Base-by-base conservation (phyloP, 2,329 filamentous ascomycete genomes). In the Malbranchea cinnamomea region DNA sequence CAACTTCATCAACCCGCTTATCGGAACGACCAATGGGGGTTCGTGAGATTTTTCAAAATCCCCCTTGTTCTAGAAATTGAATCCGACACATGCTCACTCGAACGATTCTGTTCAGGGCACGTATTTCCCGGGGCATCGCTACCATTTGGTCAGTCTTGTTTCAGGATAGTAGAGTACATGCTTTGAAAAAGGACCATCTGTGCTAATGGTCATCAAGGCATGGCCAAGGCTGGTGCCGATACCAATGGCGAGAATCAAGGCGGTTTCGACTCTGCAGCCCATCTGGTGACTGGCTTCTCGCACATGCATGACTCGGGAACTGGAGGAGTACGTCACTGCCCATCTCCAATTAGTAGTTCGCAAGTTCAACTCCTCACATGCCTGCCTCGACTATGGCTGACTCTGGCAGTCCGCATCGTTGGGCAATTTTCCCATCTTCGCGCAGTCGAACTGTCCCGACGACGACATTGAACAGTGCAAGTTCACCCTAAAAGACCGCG, bases 351-450 rank as follows among this genome's bases (percentile, higher is more conserved):
- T n/a, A 18, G 30, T 19, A 14, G 6, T 4, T n/a, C 26, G 12
- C 5, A 26, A 9, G n/a, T 26, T 8, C n/a, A 5, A n/a, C 16
- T 6, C 8, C 16, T 4, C 21, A 7, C 2, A 11, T 10, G 13
- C 16, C 8, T 26, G 14, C 5, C 25, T 20, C 23, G 17, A 20
- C 30, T 29, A 6, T 19, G 8, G 14, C 14, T 20, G 51, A 7
- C 45, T 52, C 40, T 50, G 48, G n/a, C 15, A 48, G 51, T 39
- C 54, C 1, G 69, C 76, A 0, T 80, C 73, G 3, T 54, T 82
- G 10, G 78, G 77, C 9, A 81, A 80, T 44, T 83, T 83, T 31
- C 73, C 78, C 0, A 56, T 83, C 2, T 82, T 83, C 38, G 64
- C 76, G 0, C 75, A 79, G 37, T 54, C 66, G 3, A 59, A 60